A percentile compares a stretch with the other conserved stretches of the same genome.
Conservation (phyloP, 164 flowering plant genomes). For the Berberis thunbergii region DNA sequence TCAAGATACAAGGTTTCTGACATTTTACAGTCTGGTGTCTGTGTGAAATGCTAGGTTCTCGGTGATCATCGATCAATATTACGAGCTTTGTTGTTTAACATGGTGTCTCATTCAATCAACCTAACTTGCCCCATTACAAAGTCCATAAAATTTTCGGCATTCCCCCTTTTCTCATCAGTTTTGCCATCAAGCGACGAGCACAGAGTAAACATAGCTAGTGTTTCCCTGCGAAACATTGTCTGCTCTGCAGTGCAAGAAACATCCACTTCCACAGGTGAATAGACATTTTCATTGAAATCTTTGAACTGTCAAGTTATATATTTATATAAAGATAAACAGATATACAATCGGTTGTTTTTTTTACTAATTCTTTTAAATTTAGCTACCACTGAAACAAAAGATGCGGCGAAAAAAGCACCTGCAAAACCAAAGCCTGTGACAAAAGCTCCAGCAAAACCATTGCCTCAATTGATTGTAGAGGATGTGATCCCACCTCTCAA, state of each 20-base stretch:
- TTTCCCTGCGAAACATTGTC: slow-evolving; percentile 9
- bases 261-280: slow-evolving; percentile 16
- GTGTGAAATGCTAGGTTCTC: background rate
- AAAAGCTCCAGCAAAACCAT: slow-evolving; percentile 58
- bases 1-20: background rate
- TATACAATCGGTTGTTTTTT: background rate
- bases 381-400: slow-evolving; percentile 18
- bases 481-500: slow-evolving; percentile 71
- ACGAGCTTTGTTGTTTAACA: background rate
- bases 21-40: background rate
- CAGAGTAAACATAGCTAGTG: background rate
- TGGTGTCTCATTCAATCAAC: slow-evolving; percentile 16
- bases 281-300: background rate
- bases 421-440: slow-evolving; percentile 40
- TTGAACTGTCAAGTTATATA: no score
- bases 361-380: background rate
- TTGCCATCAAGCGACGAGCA: slow-evolving; percentile 2
- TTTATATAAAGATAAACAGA: no score
- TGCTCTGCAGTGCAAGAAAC: slow-evolving; percentile 25
- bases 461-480: slow-evolving; percentile 75
- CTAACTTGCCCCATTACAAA: slow-evolving; percentile 8
- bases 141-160: slow-evolving; percentile 2
- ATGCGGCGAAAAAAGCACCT: slow-evolving; percentile 13
- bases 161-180: slow-evolving; percentile 8
- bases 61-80: background rate